Base-by-base conservation (phyloP, 345 rosid species). In the Anastatica hierochuntica region DNA sequence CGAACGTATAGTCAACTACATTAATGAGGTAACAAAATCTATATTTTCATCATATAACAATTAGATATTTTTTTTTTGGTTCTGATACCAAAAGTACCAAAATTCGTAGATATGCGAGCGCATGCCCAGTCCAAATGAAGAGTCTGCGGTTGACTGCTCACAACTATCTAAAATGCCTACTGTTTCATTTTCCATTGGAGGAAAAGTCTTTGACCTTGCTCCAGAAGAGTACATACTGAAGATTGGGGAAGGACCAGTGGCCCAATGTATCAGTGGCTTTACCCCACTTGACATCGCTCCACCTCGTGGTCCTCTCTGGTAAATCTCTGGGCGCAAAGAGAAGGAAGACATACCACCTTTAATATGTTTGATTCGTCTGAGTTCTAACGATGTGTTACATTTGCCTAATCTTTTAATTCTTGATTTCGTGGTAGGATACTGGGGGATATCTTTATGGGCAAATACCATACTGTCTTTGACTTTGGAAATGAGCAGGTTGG, bases 301-400 rank as follows among this genome's bases (percentile, higher is more conserved):
- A 38, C 96, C 98, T 57, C 85, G 77, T 5, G 98, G 98, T 38
- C 95, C 95, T 42, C 92, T 90, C 76, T 84, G 95, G 97, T 88
- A 78, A 21, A 10, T n/a, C n/a, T n/a, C n/a, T n/a, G n/a, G n/a
- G n/a, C 27, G 9, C 8, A 3, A 20, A 11, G 9, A 43, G 12
- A n/a, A n/a, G n/a, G n/a, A n/a, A 15, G 10, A 26, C 18, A 19
- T 12, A 5, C 6, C 0, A 6, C 8, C 23, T 51, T 23, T 20
- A 36, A 5, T 9, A 3, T 52, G 33, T 36, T 29, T 14, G 35
- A 14, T 23, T 37, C 45, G 21, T 43, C 55, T 46, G 8, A 54
- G n/a, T n/a, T n/a, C n/a, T n/a, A n/a, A n/a, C n/a, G n/a, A 5
- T 9, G 1, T 52, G 33, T 36, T 29, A 24, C 21, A 14, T 23